A percentile compares a stretch with the other conserved stretches of the same genome.
Evolutionary conservation across 192 early-diverging fungal genomes (phyloP).

Genomic region (Mortierella claussenii): DNA sequence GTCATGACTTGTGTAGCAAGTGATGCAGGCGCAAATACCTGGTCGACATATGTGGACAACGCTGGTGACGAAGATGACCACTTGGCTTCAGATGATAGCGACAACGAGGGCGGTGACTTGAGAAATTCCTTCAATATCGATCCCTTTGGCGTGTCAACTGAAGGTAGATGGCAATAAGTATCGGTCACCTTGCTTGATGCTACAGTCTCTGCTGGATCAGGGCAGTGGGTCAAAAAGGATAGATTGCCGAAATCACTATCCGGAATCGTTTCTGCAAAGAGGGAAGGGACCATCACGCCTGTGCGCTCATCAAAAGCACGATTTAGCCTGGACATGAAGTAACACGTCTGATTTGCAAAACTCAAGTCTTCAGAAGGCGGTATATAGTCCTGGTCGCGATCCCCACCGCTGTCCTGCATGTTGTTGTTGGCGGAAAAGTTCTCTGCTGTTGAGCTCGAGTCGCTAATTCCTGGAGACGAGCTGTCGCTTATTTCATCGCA

Average conservation of each 20-base stretch:
- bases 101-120: slow-evolving; percentile 9
- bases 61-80: too few species aligned
- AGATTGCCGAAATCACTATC: slow-evolving; percentile 17
- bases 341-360: slow-evolving; percentile 12
- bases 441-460: too few species aligned
- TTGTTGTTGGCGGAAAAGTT: too few species aligned
- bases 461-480: too few species aligned
- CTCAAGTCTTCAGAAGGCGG: too few species aligned
- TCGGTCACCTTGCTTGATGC: background rate
- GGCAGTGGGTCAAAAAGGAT: slow-evolving; percentile 7
- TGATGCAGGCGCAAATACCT: too few species aligned
- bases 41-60: too few species aligned
- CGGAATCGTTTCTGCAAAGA: slow-evolving; percentile 29
- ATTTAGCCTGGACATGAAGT: slow-evolving; percentile 32
- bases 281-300: slow-evolving; percentile 2
- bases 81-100: slow-evolving; percentile 8
- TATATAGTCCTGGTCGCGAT: too few species aligned
- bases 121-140: slow-evolving; percentile 28
- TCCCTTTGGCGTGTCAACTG: background rate
- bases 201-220: background rate
- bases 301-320: slow-evolving; percentile 13
- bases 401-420: too few species aligned
- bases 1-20: too few species aligned
- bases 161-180: background rate
- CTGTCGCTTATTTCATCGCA: too few species aligned